A percentile compares a stretch with the other conserved stretches of the same genome.
Conservation (phyloP, 2,329 filamentous ascomycete genomes). For the Chrysosporium queenslandicum region DNA sequence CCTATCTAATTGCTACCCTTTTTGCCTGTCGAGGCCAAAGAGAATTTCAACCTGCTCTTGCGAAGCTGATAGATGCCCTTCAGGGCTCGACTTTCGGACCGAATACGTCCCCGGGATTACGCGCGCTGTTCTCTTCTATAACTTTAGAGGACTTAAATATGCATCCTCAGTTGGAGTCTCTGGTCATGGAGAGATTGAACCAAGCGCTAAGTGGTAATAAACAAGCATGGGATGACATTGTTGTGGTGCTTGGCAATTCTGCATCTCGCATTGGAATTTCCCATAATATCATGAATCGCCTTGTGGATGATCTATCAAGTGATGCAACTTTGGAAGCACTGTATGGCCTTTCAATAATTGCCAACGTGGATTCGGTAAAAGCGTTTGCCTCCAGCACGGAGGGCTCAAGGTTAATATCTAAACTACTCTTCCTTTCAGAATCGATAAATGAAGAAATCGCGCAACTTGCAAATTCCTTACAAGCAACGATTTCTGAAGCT, state of each 20-base stretch:
- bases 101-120: conserved; percentile 29
- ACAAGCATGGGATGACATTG: conserved; percentile 32
- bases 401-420: conserved; percentile 44
- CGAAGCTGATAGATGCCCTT: conserved; percentile 29
- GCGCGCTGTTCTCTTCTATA: conserved; percentile 31
- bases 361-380: conserved; percentile 34
- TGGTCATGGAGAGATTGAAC: conserved; percentile 30
- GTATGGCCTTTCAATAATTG: conserved; percentile 39
- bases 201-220: conserved; percentile 30
- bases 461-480: conserved; percentile 30
- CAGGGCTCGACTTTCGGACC: conserved; percentile 26
- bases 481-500: conserved; percentile 27
- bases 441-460: conserved; percentile 44
- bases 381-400: conserved; percentile 36
- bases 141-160: conserved; percentile 30
- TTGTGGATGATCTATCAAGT: conserved; percentile 37
- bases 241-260: conserved; percentile 31
- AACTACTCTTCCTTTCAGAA: conserved; percentile 45
- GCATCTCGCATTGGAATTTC: conserved; percentile 27
- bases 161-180: conserved; percentile 26
- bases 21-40: conserved; percentile 43
- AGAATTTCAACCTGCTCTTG: conserved; percentile 33
- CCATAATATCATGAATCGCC: conserved; percentile 29
- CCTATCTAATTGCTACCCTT: conserved; percentile 56
- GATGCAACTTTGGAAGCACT: conserved; percentile 28